A percentile compares a stretch with the other conserved stretches of the same genome.
Conservation (phyloP, 2,329 filamentous ascomycete genomes). For the Cytospora paraplurivora region DNA sequence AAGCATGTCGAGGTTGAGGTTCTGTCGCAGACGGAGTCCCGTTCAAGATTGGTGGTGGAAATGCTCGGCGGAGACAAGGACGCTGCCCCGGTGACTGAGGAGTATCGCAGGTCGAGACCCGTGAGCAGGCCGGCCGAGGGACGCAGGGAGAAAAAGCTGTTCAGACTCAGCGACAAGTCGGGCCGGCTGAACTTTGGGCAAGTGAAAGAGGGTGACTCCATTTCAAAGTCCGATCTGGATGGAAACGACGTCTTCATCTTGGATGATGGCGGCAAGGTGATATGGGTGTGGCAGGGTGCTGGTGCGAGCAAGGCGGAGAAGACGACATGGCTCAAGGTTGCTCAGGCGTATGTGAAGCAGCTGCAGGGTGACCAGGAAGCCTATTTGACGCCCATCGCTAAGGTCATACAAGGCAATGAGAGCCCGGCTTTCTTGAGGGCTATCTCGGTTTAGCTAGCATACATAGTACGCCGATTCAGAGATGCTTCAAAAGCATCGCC, state of each 20-base stretch:
- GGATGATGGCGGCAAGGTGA: slow-evolving; percentile 55
- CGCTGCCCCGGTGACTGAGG: slow-evolving; percentile 47
- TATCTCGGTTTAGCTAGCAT: slow-evolving; percentile 38
- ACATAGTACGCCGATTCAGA: background rate
- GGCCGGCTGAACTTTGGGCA: slow-evolving; percentile 59
- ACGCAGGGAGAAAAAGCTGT: slow-evolving; percentile 49
- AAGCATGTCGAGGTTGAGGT: slow-evolving; percentile 69
- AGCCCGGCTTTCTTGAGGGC: slow-evolving; percentile 54
- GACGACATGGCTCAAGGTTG: slow-evolving; percentile 60
- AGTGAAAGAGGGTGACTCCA: slow-evolving; percentile 55
- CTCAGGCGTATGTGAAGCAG: slow-evolving; percentile 56
- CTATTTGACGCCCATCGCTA: slow-evolving; percentile 55
- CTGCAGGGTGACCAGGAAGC: slow-evolving; percentile 42
- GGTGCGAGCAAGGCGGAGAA: slow-evolving; percentile 61
- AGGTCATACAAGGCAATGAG: slow-evolving; percentile 60
- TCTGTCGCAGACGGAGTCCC: slow-evolving; percentile 60
- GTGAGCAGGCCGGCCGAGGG: slow-evolving; percentile 37
- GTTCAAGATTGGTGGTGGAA: slow-evolving; percentile 56
- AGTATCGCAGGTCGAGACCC: slow-evolving; percentile 44
- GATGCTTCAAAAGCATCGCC: background rate
- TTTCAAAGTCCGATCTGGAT: slow-evolving; percentile 54
- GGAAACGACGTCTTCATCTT: slow-evolving; percentile 64
- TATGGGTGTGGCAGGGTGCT: slow-evolving; percentile 69
- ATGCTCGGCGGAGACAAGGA: slow-evolving; percentile 54
- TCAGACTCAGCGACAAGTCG: slow-evolving; percentile 63